Percentiles rank a stretch among this genome's conserved stretches.
Evolutionary conservation across 73 alveolate species (phyloP).

Genomic region (Blepharisma japonicum): DNA sequence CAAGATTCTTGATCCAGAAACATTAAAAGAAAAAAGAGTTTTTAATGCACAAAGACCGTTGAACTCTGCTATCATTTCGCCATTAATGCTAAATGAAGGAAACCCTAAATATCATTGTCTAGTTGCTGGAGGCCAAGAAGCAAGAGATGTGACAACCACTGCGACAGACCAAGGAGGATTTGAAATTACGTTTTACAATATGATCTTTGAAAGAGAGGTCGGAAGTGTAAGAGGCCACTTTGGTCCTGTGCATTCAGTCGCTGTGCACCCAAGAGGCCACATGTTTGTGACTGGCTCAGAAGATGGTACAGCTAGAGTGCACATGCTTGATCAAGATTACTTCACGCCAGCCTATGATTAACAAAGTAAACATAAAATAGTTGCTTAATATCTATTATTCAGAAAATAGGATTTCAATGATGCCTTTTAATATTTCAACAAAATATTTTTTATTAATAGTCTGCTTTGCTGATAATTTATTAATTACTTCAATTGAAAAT

Average conservation of each 20-base stretch:
- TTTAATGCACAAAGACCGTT: conserved; percentile 66
- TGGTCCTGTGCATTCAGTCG: conserved; percentile 84
- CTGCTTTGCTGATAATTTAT: no score
- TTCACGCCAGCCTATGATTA: conserved; percentile 25
- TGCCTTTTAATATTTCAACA: no score
- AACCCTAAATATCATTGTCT: conserved; percentile 56
- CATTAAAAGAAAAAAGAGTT: conserved; percentile 48
- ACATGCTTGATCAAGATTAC: conserved; percentile 63
- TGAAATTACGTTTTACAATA: conserved; percentile 56
- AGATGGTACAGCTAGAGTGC: conserved; percentile 73
- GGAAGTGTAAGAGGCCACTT: conserved; percentile 76
- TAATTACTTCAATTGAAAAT: no score
- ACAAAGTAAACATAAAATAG: no score
- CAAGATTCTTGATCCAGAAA: conserved; percentile 61
- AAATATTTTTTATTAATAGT: no score
- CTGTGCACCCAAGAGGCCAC: conserved; percentile 61
- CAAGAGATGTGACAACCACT: conserved; percentile 75
- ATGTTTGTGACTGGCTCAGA: conserved; percentile 69
- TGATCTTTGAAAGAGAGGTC: conserved; percentile 61
- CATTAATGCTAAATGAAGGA: conserved; percentile 44
- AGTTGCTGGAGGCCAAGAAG: conserved; percentile 83
- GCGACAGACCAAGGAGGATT: conserved; percentile 73
- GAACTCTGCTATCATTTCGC: conserved; percentile 62
- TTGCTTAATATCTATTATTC: no score
- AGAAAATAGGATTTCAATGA: no score